These are phyloP conservation scores for Papiliotrema fonsecae DNA, from an alignment of 1,284 basidiomycete species.

Conservation along the genomic window DNA sequence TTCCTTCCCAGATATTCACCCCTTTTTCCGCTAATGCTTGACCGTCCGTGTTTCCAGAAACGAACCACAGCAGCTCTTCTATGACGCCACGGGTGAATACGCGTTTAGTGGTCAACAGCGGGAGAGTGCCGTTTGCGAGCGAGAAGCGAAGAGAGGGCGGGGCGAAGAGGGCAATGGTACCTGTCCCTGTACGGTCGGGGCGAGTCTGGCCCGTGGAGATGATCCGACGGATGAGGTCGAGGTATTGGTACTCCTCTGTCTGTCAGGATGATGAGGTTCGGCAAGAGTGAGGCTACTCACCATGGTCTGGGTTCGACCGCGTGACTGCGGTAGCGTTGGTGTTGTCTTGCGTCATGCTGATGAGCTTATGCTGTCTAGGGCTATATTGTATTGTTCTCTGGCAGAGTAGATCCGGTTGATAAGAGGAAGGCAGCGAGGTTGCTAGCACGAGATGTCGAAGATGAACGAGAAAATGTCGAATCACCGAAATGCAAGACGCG, in stretches of 20 bases:
- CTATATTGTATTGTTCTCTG: no score
- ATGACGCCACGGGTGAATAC: conserved; percentile 88
- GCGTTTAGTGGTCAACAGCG: conserved; percentile 90
- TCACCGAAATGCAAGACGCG: no score
- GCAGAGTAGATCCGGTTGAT: no score
- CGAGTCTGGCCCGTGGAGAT: conserved; percentile 69
- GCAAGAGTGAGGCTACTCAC: conserved; percentile 12
- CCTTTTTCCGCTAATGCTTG: conserved; percentile 72
- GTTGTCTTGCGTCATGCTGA: background rate
- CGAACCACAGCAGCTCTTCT: conserved; percentile 95
- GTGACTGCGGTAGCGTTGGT: background rate
- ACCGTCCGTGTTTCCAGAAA: conserved; percentile 79
- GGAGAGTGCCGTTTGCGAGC: conserved; percentile 65
- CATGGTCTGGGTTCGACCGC: conserved; percentile 29
- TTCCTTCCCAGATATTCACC: conserved; percentile 97
- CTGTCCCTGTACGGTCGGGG: conserved; percentile 86
- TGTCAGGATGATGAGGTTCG: background rate
- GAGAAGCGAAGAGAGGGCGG: conserved; percentile 84
- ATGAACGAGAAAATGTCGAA: no score
- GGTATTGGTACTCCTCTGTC: conserved; percentile 77
- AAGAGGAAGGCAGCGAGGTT: no score
- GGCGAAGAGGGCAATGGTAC: conserved; percentile 83
- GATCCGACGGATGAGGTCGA: conserved; percentile 70
- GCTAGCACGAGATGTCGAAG: no score
- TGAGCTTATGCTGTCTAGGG: background rate